Evolutionary conservation across 371 early-diverging fungal genomes (phyloP), one percentile per base, ranked within the genome.

Genomic region (Saksenaea vasiformis): DNA sequence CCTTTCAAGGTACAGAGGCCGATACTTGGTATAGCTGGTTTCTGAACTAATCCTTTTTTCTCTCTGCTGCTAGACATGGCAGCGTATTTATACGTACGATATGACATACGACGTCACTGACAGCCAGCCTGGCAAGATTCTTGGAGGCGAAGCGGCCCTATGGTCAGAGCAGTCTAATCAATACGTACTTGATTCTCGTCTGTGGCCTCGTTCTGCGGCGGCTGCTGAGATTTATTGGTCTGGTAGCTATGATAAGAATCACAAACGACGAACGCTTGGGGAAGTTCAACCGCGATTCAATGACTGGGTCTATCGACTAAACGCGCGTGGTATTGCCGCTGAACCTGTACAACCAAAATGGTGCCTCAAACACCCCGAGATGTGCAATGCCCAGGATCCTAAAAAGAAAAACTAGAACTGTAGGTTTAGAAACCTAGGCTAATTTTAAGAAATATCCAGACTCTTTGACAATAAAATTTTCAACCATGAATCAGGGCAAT

Each of bases 151-250:
- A 64, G 87, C 82, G 4, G 83, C 87, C 27, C 38, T 87, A 36
- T 93, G 93, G 93, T 80, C 90, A 11, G 92, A 93, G 69, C 91
- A 91, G 68, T 44, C 79, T 5, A 92, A 90, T 53, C 79, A 81
- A 22, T 74, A 71, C 28, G 84, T 79, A 26, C 64, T 92, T 15
- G 91, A 91, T 74, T 41, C 57, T 38, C 77, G 79, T 56, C 67
- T 91, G 58, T 93, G 92, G 91, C 92, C 91, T 36, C 88, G 92
- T 41, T 68, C 87, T 53, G 77, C 89, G 17, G 90, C 91, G 27
- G 84, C 87, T 51, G 86, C 91, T 17, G 93, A 92, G 75, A 67
- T 87, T 35, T 80, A 85, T 47, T 93, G 93, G 93, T 86, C 90
- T 10, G 92, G 91, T 26, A 82, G 81, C 69, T 75, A 83, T 55